Evolutionary conservation across 768 basidiomycete genomes (phyloP), one percentile per base, ranked within the genome.

Genomic region (Trametes coccinea): DNA sequence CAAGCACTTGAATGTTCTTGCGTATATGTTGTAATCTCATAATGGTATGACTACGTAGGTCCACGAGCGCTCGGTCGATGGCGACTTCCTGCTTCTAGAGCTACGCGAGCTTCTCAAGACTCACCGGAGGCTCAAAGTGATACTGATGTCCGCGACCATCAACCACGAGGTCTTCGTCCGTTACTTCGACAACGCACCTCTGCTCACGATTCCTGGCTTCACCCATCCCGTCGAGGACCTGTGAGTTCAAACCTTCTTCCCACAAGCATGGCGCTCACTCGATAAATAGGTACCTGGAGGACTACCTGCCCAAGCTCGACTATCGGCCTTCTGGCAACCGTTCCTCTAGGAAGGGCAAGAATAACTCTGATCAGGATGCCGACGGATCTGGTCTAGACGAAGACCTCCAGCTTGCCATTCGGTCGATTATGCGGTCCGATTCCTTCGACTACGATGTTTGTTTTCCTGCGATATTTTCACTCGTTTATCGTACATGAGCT

Each of bases 141-240:
- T 95, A 22, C 80, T 96, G 48, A 97, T 97, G 94, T 93, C 91
- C 34, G 95, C 95, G 4, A 98, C 95, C 0, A 95, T 96, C 73
- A 95, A 97, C 68, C 92, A 94, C 61, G 81, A 91, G 63, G 84
- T 80, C n/a, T 95, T 94, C 66, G 77, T 87, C 50, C 80, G 83
- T 58, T 98, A 98, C 72, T 97, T 96, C 70, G 72, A 84, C 52
- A 80, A 83, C 22, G 93, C 93, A 3, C 93, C 95, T 0, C 78
- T 92, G 49, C 76, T 97, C 55, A 82, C 80, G 30, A 97, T 98
- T 30, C 92, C 93, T 3, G 95, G 95, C 1, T 84, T 85, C 66
- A 83, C 89, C 1, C 79, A 90, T 70, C 92, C 91, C 2, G 88
- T 96, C 4, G 78, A 78, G 39, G 92, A 95, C 70, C 78, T 80